A percentile compares a stretch with the other conserved stretches of the same genome.
phyloP scores from a whole-genome alignment of 192 early-diverging fungal genomes.

The Coemansia reversa region DNA sequence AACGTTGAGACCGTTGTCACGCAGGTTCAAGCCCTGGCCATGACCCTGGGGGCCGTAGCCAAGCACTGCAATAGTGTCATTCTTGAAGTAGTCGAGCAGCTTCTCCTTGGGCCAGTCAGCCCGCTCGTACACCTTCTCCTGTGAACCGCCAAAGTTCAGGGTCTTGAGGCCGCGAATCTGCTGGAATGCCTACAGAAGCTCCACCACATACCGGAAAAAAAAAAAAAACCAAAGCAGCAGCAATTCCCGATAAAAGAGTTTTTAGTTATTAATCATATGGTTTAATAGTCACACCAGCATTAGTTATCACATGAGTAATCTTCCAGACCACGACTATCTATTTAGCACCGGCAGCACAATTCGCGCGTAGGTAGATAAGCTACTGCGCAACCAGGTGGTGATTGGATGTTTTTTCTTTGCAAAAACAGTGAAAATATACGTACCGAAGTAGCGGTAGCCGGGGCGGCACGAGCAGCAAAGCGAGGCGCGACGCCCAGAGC shows the following conservation, averaged over 20 bases:
- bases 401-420: neutral
- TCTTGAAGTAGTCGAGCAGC: slow-evolving; percentile 84
- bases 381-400: neutral
- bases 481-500: slow-evolving; percentile 49
- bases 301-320: neutral
- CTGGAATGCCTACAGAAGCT: slow-evolving; percentile 39
- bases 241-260: neutral
- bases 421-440: slow-evolving; percentile 8
- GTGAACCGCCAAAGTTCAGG: slow-evolving; percentile 89
- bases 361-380: neutral
- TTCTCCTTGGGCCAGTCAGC: slow-evolving; percentile 92
- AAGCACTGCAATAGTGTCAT: slow-evolving; percentile 89
- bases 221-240: neutral
- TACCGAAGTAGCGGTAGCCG: slow-evolving; percentile 38
- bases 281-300: neutral
- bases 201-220: neutral
- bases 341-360: neutral
- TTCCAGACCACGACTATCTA: neutral
- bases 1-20: slow-evolving; percentile 95
- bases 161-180: slow-evolving; percentile 85
- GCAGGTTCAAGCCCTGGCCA: slow-evolving; percentile 90
- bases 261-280: neutral
- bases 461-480: slow-evolving; percentile 45
- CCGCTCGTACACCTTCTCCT: slow-evolving; percentile 93
- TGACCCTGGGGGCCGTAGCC: slow-evolving; percentile 96